A percentile compares a stretch with the other conserved stretches of the same genome.
These are phyloP conservation scores for Pinus taeda DNA, from an alignment of 75 land plant genomes.

Conservation along the genomic window DNA sequence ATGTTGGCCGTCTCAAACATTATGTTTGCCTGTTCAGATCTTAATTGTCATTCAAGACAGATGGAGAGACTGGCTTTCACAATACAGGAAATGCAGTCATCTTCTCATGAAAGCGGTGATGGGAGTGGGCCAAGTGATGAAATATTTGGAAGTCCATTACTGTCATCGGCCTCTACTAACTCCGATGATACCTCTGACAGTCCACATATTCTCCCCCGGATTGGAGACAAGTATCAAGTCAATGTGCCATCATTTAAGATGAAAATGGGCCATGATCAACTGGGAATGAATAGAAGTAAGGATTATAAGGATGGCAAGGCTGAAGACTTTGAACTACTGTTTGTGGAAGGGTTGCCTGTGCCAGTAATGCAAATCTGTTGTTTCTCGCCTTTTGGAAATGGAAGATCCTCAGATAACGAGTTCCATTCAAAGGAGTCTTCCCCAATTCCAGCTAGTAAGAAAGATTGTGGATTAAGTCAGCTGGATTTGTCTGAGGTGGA, in stretches of 20 bases:
- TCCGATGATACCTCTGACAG: conserved; percentile 16
- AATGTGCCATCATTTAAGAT: conserved; percentile 23
- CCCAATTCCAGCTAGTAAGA: neutral
- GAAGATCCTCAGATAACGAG: neutral
- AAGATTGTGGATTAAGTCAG: neutral
- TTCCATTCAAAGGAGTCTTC: neutral
- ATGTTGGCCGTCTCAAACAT: neutral
- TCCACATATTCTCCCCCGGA: conserved; percentile 26
- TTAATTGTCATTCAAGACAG: neutral
- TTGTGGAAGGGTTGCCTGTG: conserved; percentile 28
- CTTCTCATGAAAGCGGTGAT: neutral
- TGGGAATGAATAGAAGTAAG: neutral
- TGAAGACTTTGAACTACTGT: conserved; percentile 12
- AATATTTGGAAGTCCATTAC: neutral
- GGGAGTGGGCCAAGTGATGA: neutral
- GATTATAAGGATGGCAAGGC: neutral
- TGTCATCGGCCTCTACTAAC: conserved; percentile 5
- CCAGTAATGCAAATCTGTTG: conserved; percentile 26
- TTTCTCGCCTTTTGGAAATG: neutral
- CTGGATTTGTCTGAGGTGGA: neutral
- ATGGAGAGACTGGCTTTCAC: neutral
- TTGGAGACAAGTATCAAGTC: conserved; percentile 45
- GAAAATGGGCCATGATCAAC: neutral
- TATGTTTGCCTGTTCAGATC: neutral
- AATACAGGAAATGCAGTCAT: neutral